Base-by-base conservation (phyloP, 441 rosid species). In the Populus hybrid region DNA sequence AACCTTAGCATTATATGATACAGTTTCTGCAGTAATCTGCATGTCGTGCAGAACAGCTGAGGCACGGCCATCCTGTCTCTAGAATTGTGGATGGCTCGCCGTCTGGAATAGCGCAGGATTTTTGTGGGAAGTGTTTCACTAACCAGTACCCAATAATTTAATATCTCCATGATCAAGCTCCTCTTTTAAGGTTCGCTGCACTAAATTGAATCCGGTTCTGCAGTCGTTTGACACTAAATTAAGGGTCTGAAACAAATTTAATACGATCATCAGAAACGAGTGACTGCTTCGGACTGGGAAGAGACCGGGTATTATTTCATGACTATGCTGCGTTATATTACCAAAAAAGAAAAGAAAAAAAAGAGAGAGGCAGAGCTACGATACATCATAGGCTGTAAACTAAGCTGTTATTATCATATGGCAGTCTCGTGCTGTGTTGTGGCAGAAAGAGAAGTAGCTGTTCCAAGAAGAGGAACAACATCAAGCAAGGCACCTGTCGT, bases 381-480 rank as follows among this genome's bases (percentile, higher is more conserved):
- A 12, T 18, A 11, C 81, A 65, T 83, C 72, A 83, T 28, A 76
- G 75, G 1, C 71, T 73, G 46, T 70, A 72, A 35, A 71, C 57
- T 28, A 82, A 68, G 74, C 53, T 34, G 23, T 67, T 80, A 10
- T 71, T 80, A 50, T 53, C 83, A 6, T 81, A 77, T 6, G 80
- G 8, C 32, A 57, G 73, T 67, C 74, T 87, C 76, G 63, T 85
- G 66, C 91, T 87, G 7, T 78, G 81, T 72, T 86, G 76, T 87
- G 86, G 76, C 87, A 2, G 88, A 85, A 32, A 89, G 84, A 71
- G 79, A 79, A n/a, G 86, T 71, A 2, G 83, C 76, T 69, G 74
- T 79, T 67, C 88, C 85, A 2, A 93, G 90, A 6, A 91, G 83
- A 7, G 94, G 93, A 74, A 84, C 86, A 23, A 78, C 84, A 7